phyloP scores from a whole-genome alignment of 331 rosid species.

The Phaseolus coccineus region DNA sequence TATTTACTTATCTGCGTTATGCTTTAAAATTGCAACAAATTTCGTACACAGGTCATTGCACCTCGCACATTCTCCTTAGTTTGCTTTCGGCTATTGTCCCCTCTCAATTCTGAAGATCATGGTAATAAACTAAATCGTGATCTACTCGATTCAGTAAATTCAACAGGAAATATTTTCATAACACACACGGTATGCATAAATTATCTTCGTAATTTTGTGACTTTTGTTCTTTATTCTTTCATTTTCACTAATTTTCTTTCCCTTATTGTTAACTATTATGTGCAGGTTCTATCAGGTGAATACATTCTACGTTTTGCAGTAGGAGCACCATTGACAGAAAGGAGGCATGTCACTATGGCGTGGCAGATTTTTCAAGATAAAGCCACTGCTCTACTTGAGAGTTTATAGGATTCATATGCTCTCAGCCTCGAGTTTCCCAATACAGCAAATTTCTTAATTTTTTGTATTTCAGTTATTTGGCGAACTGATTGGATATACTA shows the following conservation, averaged over 20 bases:
- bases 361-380: conserved; percentile 79
- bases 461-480: neutral
- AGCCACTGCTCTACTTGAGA: conserved; percentile 67
- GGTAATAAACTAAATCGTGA: conserved; percentile 65
- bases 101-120: conserved; percentile 52
- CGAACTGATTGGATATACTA: too few relatives aligned
- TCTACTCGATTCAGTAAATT: conserved; percentile 70
- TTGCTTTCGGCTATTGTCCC: conserved; percentile 78
- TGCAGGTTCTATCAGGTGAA: conserved; percentile 82
- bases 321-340: conserved; percentile 97
- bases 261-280: conserved; percentile 19
- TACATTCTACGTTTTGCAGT: conserved; percentile 74
- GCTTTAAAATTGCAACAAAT: conserved; percentile 14
- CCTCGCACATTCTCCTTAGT: conserved; percentile 80
- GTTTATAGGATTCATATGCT: conserved; percentile 38
- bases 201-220: neutral
- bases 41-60: conserved; percentile 59
- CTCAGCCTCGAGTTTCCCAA: conserved; percentile 10
- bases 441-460: neutral
- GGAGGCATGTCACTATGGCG: conserved; percentile 63
- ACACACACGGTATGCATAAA: conserved; percentile 82
- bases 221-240: neutral
- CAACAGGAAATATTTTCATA: conserved; percentile 75
- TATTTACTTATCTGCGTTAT: neutral
- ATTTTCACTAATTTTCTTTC: conserved; percentile 21